These are phyloP conservation scores for Jatropha podagrica DNA, from an alignment of 441 rosid species.

Conservation along the genomic window DNA sequence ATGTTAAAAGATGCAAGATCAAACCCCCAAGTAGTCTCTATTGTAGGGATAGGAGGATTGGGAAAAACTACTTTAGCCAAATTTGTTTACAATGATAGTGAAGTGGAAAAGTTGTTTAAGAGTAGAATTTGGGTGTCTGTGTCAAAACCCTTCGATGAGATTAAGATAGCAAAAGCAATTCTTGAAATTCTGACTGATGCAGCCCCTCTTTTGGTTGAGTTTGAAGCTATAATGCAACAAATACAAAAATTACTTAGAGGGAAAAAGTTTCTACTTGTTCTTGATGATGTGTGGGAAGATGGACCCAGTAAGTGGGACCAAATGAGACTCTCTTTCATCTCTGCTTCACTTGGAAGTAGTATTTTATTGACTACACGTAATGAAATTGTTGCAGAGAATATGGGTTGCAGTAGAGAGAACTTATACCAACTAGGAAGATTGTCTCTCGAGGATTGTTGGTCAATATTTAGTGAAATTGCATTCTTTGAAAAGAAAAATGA, in stretches of 20 bases:
- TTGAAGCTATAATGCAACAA: neutral
- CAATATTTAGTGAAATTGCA: neutral
- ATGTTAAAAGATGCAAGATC: neutral
- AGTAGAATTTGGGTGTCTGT: slow-evolving; percentile 16
- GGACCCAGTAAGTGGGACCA: slow-evolving; percentile 11
- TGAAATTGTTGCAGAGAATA: neutral
- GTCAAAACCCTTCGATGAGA: slow-evolving; percentile 3
- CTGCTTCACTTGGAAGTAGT: slow-evolving; percentile 16
- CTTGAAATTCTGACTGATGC: neutral
- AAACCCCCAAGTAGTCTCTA: slow-evolving; percentile 1
- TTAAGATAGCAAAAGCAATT: slow-evolving; percentile 1
- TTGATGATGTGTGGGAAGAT: slow-evolving; percentile 28
- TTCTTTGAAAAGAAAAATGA: neutral
- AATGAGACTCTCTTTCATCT: neutral
- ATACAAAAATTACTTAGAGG: neutral
- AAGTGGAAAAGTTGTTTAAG: neutral
- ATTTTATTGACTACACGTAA: slow-evolving; percentile 19
- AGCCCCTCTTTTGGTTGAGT: neutral
- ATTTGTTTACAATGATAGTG: slow-evolving; percentile 7
- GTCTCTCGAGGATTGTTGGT: neutral
- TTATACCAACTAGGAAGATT: neutral
- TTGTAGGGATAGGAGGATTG: slow-evolving; percentile 19
- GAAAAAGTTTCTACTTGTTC: slow-evolving; percentile 15
- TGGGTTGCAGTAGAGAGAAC: neutral
- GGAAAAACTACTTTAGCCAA: slow-evolving; percentile 23